Base-by-base conservation (phyloP, 2,329 filamentous ascomycete genomes). In the Emergomyces pasteurianus region DNA sequence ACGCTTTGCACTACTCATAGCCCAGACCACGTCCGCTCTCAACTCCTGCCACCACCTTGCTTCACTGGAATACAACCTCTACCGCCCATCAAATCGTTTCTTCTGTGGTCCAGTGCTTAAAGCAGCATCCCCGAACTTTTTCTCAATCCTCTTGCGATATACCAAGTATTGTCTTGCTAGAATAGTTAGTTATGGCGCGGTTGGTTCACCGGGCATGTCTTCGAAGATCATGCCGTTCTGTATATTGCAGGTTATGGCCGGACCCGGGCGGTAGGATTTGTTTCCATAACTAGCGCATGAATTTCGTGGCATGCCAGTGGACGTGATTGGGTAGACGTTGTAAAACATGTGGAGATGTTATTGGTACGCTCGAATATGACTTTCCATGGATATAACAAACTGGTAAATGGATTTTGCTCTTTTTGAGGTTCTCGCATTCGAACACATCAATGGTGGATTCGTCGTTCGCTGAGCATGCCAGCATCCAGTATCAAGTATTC, bases 191-290 rank as follows among this genome's bases (percentile, higher is more conserved):
- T 66, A 66, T 67, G 50, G 58, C 68, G 66, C 1, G 67, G 68
- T n/a, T 1, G 61, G 42, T 21, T 64, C 58, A 28, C 31, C 43
- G 0, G 58, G 36, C 49, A 65, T 68, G 38, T 65, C 49, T 23
- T 70, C 65, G 56, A 67, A 69, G 10, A 18, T 49, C 68, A 72
- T 71, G 9, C 70, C 69, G 52, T 66, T 64, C 43, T 71, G 68
- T 50, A 72, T 70, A 61, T 69, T 67, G 47, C 70, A 68, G 4
- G 65, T 67, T 58, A 16, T 62, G 63, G 43, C 67, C 68, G 10
- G 62, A 62, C n/a, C 10, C 60, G 53, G 8, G 60, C 62, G 26
- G 42, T 36, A 26, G 64, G 60, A 43, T 65, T 40, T 38, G 64
- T 67, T 61, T 66, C 63, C 42, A 71, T 55, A 60, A 70, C 71